Percentiles rank a stretch among this genome's conserved stretches.
phyloP scores from a whole-genome alignment of 164 flowering plant genomes.

The Buxus sempervirens region DNA sequence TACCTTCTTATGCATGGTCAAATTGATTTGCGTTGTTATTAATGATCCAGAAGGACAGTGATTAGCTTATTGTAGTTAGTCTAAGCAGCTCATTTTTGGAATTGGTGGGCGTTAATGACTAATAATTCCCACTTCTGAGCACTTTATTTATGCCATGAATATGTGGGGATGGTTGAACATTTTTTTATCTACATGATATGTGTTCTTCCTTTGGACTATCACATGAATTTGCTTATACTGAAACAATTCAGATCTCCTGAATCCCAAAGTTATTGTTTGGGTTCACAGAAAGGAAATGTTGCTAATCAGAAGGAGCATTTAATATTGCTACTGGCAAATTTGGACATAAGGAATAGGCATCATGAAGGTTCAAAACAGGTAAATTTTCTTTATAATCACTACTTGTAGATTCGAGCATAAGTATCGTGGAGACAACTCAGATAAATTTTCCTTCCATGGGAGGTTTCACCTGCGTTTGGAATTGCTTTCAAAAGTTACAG shows the following conservation, averaged over 20 bases:
- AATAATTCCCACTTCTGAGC: background rate
- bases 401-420: no score
- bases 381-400: constrained; percentile 10
- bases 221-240: background rate
- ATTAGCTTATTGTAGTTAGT: background rate
- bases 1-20: background rate
- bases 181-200: background rate
- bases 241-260: background rate
- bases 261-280: constrained; percentile 9
- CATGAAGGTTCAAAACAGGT: constrained; percentile 45
- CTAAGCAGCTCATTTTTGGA: background rate
- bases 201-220: background rate
- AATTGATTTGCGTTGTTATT: background rate
- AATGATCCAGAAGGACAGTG: background rate
- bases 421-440: no score
- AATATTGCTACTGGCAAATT: constrained; percentile 88
- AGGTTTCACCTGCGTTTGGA: no score
- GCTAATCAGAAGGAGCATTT: constrained; percentile 98
- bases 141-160: background rate
- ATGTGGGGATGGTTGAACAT: background rate
- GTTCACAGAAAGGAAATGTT: constrained; percentile 88
- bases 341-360: constrained; percentile 49
- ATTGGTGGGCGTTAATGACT: background rate
- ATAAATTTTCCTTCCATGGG: background rate
- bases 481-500: no score